Conservation (phyloP, 345 rosid genomes). For the Hibiscus syriacus region DNA sequence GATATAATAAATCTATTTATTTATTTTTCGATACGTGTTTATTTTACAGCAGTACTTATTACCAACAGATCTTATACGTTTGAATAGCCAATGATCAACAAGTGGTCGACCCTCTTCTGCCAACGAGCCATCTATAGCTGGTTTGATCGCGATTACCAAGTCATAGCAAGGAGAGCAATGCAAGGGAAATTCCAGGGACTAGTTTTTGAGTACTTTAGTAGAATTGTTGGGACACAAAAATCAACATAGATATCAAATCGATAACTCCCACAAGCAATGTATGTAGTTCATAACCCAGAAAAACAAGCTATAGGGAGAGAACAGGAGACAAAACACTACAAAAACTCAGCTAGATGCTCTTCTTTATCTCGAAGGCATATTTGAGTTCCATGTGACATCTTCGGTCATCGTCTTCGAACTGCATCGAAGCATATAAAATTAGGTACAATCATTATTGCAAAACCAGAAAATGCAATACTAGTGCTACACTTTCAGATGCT, state of each 20-base stretch:
- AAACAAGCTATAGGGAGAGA: background rate
- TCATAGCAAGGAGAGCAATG: background rate
- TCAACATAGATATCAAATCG: background rate
- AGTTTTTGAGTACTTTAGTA: background rate
- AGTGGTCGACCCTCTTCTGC: no score
- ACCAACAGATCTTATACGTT: no score
- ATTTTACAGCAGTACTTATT: no score
- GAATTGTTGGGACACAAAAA: background rate
- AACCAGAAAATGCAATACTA: background rate
- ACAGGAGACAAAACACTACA: background rate
- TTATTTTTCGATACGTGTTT: no score
- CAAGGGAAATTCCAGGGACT: background rate
- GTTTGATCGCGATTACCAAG: no score
- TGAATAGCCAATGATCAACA: background rate
- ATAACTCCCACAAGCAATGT: background rate
- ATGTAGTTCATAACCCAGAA: background rate
- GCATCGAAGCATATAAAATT: slow-evolving; percentile 11
- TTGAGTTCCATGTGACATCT: slow-evolving; percentile 50
- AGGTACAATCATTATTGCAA: background rate
- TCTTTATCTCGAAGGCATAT: slow-evolving; percentile 43
- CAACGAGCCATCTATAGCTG: no score
- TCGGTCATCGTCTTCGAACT: slow-evolving; percentile 51
- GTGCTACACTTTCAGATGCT: background rate
- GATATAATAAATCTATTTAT: no score
- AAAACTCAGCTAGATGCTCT: slow-evolving; percentile 7